Conservation (phyloP, 805 yeast species). For the Candida lessepsii region DNA sequence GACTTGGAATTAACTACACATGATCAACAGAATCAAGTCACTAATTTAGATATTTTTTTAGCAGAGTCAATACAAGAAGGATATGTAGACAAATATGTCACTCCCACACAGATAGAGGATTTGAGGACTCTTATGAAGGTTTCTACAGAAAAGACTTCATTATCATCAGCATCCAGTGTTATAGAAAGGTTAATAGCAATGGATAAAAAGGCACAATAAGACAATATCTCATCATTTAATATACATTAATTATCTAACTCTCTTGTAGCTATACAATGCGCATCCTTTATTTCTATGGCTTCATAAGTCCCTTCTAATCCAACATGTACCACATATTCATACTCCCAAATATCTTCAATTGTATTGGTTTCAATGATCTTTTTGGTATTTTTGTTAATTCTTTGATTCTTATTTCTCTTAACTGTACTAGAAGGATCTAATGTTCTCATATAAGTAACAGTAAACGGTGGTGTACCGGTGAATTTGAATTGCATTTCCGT, state of each 20-base stretch:
- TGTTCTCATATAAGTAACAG: conserved; percentile 78
- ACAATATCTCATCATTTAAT: not conserved
- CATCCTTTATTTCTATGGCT: conserved; percentile 86
- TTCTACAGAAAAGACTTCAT: conserved; percentile 1
- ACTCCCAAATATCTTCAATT: conserved; percentile 67
- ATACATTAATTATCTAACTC: conserved; percentile 5
- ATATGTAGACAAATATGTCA: conserved; percentile 6
- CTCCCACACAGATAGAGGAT: conserved; percentile 4
- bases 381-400: conserved; percentile 13
- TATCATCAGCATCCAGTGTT: conserved; percentile 7
- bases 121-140: conserved; percentile 4
- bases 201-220: not conserved
- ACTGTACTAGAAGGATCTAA: conserved; percentile 28
- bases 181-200: conserved; percentile 5
- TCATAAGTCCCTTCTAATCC: conserved; percentile 92
- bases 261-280: conserved; percentile 53
- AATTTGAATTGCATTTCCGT: conserved; percentile 83
- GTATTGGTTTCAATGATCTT: conserved; percentile 23
- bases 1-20: conserved; percentile 60
- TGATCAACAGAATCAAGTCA: conserved; percentile 49
- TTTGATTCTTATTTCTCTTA: conserved; percentile 22
- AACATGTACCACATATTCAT: conserved; percentile 70
- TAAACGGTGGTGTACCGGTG: conserved; percentile 88
- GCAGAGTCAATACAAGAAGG: conserved; percentile 40
- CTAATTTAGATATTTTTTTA: conserved; percentile 57